These are phyloP conservation scores for Cicer cuneatum DNA, from an alignment of 306 rosid genomes.

Conservation along the genomic window DNA sequence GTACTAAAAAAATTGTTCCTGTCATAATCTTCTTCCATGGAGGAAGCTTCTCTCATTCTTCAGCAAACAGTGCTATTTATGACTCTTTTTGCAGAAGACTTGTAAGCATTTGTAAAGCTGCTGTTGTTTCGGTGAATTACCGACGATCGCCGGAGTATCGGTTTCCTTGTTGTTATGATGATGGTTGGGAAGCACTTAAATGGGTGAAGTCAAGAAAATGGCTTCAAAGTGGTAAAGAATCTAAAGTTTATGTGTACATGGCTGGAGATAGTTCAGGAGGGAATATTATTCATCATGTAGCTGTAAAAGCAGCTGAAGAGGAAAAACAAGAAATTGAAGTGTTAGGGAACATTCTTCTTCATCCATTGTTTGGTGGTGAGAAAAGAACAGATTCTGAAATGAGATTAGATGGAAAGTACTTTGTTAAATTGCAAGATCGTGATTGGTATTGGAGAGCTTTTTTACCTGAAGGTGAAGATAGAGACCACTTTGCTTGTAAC, in stretches of 20 bases:
- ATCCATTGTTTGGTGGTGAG: constrained; percentile 85
- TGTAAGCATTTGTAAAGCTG: constrained; percentile 62
- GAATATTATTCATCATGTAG: constrained; percentile 84
- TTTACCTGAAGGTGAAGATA: constrained; percentile 81
- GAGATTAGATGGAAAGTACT: constrained; percentile 77
- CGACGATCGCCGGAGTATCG: constrained; percentile 84
- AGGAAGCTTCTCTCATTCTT: constrained; percentile 91
- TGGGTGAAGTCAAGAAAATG: constrained; percentile 79
- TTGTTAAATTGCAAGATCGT: constrained; percentile 74
- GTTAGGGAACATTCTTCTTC: constrained; percentile 81
- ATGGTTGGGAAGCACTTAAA: constrained; percentile 78
- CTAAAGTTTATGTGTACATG: constrained; percentile 69
- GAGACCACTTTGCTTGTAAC: constrained; percentile 89
- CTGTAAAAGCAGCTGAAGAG: constrained; percentile 65
- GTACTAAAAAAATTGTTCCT: constrained; percentile 66
- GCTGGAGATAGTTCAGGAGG: constrained; percentile 96
- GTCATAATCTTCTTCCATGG: constrained; percentile 89
- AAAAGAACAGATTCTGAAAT: constrained; percentile 69
- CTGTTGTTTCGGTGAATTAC: constrained; percentile 83
- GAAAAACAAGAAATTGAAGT: constrained; percentile 63
- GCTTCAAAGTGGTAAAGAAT: constrained; percentile 79
- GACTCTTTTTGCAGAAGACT: constrained; percentile 84
- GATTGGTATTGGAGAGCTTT: constrained; percentile 98
- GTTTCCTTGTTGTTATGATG: constrained; percentile 82
- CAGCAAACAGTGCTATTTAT: constrained; percentile 85